A percentile compares a stretch with the other conserved stretches of the same genome.
phyloP scores from a whole-genome alignment of 2,329 filamentous ascomycete genomes.

The Esteya vermicola region DNA sequence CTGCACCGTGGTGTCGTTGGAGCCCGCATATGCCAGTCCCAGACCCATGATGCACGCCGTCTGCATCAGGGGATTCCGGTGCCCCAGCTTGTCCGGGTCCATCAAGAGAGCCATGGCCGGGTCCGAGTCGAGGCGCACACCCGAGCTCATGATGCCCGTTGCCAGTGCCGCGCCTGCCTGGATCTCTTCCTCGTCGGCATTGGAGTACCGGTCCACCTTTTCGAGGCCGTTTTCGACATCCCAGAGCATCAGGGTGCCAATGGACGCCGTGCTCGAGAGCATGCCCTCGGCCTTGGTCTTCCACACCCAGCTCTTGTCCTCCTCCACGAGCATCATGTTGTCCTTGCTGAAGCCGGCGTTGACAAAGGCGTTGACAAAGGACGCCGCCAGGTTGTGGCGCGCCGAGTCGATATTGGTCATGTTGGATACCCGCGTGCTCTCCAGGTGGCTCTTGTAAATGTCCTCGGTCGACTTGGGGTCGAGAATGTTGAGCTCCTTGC shows the following conservation, averaged over 20 bases:
- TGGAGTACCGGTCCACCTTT: conserved; percentile 90
- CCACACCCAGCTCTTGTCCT: conserved; percentile 92
- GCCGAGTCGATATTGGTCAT: conserved; percentile 93
- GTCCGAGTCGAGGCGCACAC: conserved; percentile 78
- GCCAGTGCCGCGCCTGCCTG: conserved; percentile 85
- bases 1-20: conserved; percentile 79
- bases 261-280: conserved; percentile 87
- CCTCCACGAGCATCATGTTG: conserved; percentile 92
- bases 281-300: conserved; percentile 98
- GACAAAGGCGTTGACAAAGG: conserved; percentile 92
- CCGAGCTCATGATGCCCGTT: conserved; percentile 91
- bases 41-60: conserved; percentile 91
- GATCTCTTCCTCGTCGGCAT: conserved; percentile 65
- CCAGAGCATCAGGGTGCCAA: conserved; percentile 86
- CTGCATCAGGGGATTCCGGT: conserved; percentile 63
- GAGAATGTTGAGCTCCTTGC: conserved; percentile 90
- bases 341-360: conserved; percentile 93
- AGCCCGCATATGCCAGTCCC: conserved; percentile 85
- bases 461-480: conserved; percentile 96
- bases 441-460: conserved; percentile 97
- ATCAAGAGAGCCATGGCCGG: conserved; percentile 77
- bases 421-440: conserved; percentile 83
- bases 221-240: conserved; percentile 86
- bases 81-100: conserved; percentile 64
- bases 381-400: conserved; percentile 86